Percentiles rank a stretch among this genome's conserved stretches.
Conservation (phyloP, 2,329 filamentous ascomycete genomes). For the Colletotrichum falcatum region DNA sequence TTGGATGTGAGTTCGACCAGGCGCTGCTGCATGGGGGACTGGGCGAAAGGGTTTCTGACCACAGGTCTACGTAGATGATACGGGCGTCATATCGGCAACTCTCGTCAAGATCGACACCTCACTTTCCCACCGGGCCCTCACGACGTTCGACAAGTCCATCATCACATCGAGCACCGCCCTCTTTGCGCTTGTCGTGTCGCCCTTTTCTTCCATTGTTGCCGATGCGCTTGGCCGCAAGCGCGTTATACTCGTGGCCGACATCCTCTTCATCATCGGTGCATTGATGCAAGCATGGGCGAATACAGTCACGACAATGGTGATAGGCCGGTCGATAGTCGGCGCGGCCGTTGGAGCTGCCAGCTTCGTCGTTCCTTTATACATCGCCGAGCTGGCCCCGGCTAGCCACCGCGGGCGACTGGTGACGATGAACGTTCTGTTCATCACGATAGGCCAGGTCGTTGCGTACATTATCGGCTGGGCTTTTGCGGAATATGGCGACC, state of each 20-base stretch:
- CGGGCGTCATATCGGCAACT: slow-evolving; percentile 76
- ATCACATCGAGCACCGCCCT: slow-evolving; percentile 78
- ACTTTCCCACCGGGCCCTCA: slow-evolving; percentile 67
- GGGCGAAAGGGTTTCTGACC: slow-evolving; percentile 18
- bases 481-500: slow-evolving; percentile 68
- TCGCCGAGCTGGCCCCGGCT: slow-evolving; percentile 85
- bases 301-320: slow-evolving; percentile 73
- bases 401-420: slow-evolving; percentile 82
- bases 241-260: slow-evolving; percentile 72
- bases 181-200: slow-evolving; percentile 73
- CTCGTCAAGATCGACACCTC: slow-evolving; percentile 72
- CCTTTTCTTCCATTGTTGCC: slow-evolving; percentile 73
- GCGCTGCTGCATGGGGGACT: not conserved
- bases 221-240: slow-evolving; percentile 71
- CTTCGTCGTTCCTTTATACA: slow-evolving; percentile 88
- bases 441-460: slow-evolving; percentile 89
- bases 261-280: slow-evolving; percentile 77
- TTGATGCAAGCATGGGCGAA: slow-evolving; percentile 70
- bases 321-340: slow-evolving; percentile 77
- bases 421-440: slow-evolving; percentile 83
- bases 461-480: slow-evolving; percentile 88
- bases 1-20: slow-evolving; percentile 67
- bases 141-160: slow-evolving; percentile 75
- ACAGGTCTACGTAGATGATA: slow-evolving; percentile 63
- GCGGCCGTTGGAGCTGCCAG: slow-evolving; percentile 80